phyloP scores from a whole-genome alignment of 495 filamentous ascomycete species.

The Darksidea phi region DNA sequence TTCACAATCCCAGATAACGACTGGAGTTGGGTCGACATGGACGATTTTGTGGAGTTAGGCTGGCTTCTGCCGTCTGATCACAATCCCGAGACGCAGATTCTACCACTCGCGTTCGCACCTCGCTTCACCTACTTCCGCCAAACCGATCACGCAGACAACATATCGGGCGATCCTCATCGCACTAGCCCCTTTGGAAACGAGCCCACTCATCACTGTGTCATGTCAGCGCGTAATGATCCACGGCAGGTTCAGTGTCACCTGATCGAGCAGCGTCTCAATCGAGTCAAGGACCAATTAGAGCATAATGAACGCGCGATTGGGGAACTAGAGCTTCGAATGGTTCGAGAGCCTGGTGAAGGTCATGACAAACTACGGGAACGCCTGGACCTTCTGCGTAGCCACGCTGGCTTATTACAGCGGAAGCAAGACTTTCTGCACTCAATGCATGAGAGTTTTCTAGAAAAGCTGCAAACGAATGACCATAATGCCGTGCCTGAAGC shows the following conservation, averaged over 20 bases:
- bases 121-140: conserved; percentile 96
- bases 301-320: conserved; percentile 57
- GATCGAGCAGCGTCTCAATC: conserved; percentile 74
- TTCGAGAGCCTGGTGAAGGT: conserved; percentile 45
- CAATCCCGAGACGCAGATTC: conserved; percentile 87
- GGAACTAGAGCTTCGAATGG: conserved; percentile 47
- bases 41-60: conserved; percentile 96
- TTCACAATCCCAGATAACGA: conserved; percentile 96
- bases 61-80: conserved; percentile 90
- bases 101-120: conserved; percentile 87
- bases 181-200: conserved; percentile 88
- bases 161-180: conserved; percentile 65
- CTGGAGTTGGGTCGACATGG: conserved; percentile 96
- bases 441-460: conserved; percentile 67
- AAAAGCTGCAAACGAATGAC: conserved; percentile 52
- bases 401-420: conserved; percentile 65
- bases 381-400: conserved; percentile 66
- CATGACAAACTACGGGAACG: conserved; percentile 56
- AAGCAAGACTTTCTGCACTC: conserved; percentile 75
- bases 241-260: conserved; percentile 83
- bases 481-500: conserved; percentile 50
- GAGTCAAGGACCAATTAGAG: conserved; percentile 71
- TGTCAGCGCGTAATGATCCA: conserved; percentile 89
- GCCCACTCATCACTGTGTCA: conserved; percentile 88
- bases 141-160: conserved; percentile 79